A percentile compares a stretch with the other conserved stretches of the same genome.
These are phyloP conservation scores for Astrothelium macrocarpum DNA, from an alignment of 495 filamentous ascomycete species.

Conservation along the genomic window DNA sequence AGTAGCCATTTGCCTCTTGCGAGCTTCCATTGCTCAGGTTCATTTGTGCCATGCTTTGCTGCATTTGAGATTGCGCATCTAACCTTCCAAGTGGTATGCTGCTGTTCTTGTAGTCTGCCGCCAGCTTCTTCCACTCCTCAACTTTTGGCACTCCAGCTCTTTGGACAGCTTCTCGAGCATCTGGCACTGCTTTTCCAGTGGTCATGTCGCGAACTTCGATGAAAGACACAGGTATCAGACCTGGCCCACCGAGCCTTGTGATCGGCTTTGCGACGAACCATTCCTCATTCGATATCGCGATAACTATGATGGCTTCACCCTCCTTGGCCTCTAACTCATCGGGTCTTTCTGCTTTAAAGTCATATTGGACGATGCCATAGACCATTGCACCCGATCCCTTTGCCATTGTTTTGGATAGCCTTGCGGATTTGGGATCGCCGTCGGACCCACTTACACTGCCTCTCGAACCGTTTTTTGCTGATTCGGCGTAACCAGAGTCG, in stretches of 20 bases:
- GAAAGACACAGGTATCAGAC: conserved; percentile 92
- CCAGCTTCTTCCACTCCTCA: conserved; percentile 99
- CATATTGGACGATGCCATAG: conserved; percentile 93
- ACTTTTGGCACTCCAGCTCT: conserved; percentile 92
- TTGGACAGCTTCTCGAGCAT: conserved; percentile 77
- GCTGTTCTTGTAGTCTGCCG: conserved; percentile 97
- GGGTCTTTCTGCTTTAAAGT: conserved; percentile 88
- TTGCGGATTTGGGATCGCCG: conserved; percentile 29
- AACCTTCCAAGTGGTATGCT: conserved; percentile 93
- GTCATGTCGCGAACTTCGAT: conserved; percentile 95
- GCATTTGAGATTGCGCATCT: conserved; percentile 48
- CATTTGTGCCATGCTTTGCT: conserved; percentile 70
- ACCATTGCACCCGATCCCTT: conserved; percentile 75
- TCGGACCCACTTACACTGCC: conserved; percentile 22
- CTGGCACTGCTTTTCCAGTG: conserved; percentile 67
- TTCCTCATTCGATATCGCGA: conserved; percentile 97
- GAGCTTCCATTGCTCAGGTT: conserved; percentile 49
- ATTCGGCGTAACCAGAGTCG: conserved; percentile 77
- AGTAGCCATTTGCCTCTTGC: conserved; percentile 39
- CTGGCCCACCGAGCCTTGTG: conserved; percentile 83
- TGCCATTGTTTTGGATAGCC: conserved; percentile 46
- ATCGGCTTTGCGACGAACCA: conserved; percentile 99
- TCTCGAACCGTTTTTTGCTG: conserved; percentile 23
- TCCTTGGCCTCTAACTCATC: conserved; percentile 92
- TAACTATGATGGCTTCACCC: conserved; percentile 94